Evolutionary conservation across 179 eudicot species (phyloP), one percentile per base, ranked within the genome.

Genomic region (Silene vulgaris): DNA sequence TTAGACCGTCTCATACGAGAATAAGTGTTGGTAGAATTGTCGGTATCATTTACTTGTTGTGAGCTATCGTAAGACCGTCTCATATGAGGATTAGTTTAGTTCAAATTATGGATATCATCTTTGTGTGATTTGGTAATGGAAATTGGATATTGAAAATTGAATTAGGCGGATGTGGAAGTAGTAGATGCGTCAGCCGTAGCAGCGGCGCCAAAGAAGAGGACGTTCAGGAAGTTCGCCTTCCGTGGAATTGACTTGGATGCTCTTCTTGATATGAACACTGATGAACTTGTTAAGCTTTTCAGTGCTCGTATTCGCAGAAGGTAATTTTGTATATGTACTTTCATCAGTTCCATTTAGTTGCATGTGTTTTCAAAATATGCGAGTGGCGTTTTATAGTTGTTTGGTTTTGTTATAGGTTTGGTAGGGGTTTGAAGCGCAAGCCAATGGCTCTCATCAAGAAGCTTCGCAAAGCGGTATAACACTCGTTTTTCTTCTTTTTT

Each of bases 381-480:
- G 3, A 45, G 14, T 3, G 14, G 52, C 11, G 1, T 45, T 43
- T 45, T 45, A 45, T 45, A 45, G 52, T 56, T 17, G 6, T 7
- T 12, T n/a, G 3, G 52, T 2, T 40, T 1, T 67, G 14, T 23
- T 52, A 1, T 50, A 95, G 99, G 91, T 88, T 94, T 50, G 83
- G 80, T 23, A 88, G 98, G 62, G 98, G 98, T 57, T 79, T 94
- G 90, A 92, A 88, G 88, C 87, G 98, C 75, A 89, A 94, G 90
- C 96, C 97, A 2, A 89, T 94, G 98, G 98, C 98, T 62, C 80
- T 94, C 85, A 94, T 94, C 74, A 92, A 92, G 90, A 94, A 92
- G 82, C 88, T 94, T 13, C 91, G 98, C 69, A 92, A 94, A 83
- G 98, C 97, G 82, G 98, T 94, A 88, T 69, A 29, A 4, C 76